phyloP scores from a whole-genome alignment of 139 green algal genomes.

The Deuterostichococcus epilithicus region DNA sequence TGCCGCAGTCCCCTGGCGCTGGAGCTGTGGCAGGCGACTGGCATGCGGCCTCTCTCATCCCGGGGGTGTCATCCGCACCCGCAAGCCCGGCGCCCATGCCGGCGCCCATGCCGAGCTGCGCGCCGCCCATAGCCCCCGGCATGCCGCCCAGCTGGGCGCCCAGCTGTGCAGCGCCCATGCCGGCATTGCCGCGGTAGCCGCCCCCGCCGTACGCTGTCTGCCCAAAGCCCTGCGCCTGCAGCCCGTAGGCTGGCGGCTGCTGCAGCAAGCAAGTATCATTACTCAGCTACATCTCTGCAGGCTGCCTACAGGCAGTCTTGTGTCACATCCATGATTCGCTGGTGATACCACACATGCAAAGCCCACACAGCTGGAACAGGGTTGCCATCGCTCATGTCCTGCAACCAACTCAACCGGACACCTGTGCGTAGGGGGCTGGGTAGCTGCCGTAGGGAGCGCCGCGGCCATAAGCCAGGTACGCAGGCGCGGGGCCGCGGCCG shows the following conservation, averaged over 20 bases:
- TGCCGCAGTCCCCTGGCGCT: too few relatives aligned
- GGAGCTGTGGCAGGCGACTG: too few relatives aligned
- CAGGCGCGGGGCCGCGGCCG: neutral
- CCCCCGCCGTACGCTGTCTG: neutral
- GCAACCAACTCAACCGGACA: neutral
- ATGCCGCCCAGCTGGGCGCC: neutral
- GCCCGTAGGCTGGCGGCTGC: neutral
- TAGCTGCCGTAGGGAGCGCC: neutral
- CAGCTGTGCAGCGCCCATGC: neutral
- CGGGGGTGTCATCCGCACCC: too few relatives aligned
- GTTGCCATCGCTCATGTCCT: too few relatives aligned
- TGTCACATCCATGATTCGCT: too few relatives aligned
- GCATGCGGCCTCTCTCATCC: too few relatives aligned
- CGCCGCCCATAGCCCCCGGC: neutral
- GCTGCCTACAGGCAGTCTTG: too few relatives aligned
- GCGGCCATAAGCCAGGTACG: neutral
- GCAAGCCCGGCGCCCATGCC: too few relatives aligned
- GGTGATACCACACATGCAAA: too few relatives aligned
- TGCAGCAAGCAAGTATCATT: too few relatives aligned
- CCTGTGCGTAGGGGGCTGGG: neutral
- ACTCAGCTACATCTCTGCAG: too few relatives aligned
- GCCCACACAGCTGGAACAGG: too few relatives aligned
- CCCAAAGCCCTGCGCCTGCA: neutral
- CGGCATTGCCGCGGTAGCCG: neutral
- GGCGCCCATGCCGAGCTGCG: neutral